Evolutionary conservation across 179 eudicot genomes (phyloP), one percentile per base, ranked within the genome.

Genomic region (Silene noctiflora): DNA sequence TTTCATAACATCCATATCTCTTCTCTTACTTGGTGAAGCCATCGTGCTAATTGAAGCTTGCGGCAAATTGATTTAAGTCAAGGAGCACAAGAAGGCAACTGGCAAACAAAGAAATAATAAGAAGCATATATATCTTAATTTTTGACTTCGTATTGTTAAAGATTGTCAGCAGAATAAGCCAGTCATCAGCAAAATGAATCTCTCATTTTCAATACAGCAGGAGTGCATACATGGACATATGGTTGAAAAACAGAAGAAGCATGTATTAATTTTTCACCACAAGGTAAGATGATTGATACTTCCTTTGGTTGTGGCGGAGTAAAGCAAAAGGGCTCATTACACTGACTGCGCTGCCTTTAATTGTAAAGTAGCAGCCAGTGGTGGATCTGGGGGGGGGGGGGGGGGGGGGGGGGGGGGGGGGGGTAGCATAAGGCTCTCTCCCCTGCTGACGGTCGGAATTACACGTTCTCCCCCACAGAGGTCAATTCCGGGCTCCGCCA

Each of bases 1-100:
- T 83, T 92, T 91, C 96, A 92, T 92, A 82, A 92, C 96, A 92
- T 92, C 97, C 97, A 92, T 92, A 67, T 92, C 97, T 81, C 97
- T 87, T 85, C 97, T 87, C 77, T 92, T 92, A 91, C 94, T 91
- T 62, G 97, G 96, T 73, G 97, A 92, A 78, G 97, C 85, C 97
- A 92, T 92, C 79, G 72, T 62, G 60, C 53, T 56, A 69, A 51
- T 19, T 58, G 14, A 3, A 73, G 72, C 67, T 25, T 56, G 66
- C n/a, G 20, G 44, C 72, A 48, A 63, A 78, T 24, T 39, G 24
- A 64, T 67, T 46, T 24, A 20, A 55, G 68, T 78, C 16, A 12
- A 33, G 19, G 39, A n/a, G 71, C 67, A 72, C 56, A 25, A 72
- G 56, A 60, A 53, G 46, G 29, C 6, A 64, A 29, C 60, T 64